Percentiles rank a stretch among this genome's conserved stretches.
These are phyloP conservation scores for Microdochium paspali DNA, from an alignment of 2,329 filamentous ascomycete species.

Conservation along the genomic window DNA sequence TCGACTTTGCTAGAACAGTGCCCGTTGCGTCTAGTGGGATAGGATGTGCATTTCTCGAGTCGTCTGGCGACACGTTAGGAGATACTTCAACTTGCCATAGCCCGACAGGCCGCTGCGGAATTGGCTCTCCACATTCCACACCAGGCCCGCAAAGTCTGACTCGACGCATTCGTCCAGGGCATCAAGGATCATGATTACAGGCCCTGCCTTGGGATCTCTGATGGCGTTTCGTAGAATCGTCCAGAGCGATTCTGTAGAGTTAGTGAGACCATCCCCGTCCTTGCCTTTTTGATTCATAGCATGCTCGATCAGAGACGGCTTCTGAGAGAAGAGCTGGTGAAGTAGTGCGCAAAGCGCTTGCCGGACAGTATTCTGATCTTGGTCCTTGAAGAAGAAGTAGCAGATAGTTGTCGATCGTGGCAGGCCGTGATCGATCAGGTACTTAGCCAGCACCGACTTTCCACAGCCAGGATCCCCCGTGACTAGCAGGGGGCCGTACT, in stretches of 20 bases:
- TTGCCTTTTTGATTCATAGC: constrained; percentile 14
- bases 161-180: constrained; percentile 27
- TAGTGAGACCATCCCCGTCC: constrained; percentile 16
- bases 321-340: constrained; percentile 25
- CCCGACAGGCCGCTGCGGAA: not conserved
- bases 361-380: constrained; percentile 21
- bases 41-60: too few species aligned
- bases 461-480: constrained; percentile 28
- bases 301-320: constrained; percentile 19
- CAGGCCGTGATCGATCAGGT: constrained; percentile 18
- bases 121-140: constrained; percentile 3
- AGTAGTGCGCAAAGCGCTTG: constrained; percentile 29
- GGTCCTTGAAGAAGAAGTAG: constrained; percentile 34
- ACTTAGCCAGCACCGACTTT: constrained; percentile 26
- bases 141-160: constrained; percentile 11
- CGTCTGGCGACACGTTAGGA: constrained; percentile 26
- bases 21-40: too few species aligned
- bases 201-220: constrained; percentile 15
- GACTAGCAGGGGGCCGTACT: constrained; percentile 20
- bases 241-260: constrained; percentile 19
- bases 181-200: constrained; percentile 26
- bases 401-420: constrained; percentile 15
- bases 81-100: constrained; percentile 16
- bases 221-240: constrained; percentile 17
- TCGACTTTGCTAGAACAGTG: too few species aligned